Evolutionary conservation across 441 rosid genomes (phyloP), one percentile per base, ranked within the genome.

Genomic region (Brassica balearica): DNA sequence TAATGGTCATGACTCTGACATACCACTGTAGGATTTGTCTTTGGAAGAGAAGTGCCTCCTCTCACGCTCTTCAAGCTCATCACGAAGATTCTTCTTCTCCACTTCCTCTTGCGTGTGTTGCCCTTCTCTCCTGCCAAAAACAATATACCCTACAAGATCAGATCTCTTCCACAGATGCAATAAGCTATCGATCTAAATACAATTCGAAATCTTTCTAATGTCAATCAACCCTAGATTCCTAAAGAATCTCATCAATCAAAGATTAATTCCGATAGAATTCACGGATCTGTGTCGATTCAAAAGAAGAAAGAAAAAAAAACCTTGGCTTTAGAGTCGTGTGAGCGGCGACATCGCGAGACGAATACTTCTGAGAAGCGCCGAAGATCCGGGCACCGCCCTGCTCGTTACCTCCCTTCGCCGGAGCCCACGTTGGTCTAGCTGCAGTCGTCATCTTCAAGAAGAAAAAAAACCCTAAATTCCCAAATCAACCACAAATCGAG

Each of bases 371-470:
- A 2, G 97, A 96, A 0, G 98, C 96, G 25, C 99, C 98, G 9
- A 96, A 96, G 43, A 96, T 91, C 60, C 97, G 89, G 71, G 98
- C 90, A 55, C 97, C 98, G 4, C 98, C 99, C 71, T 94, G 97
- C 85, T 96, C 99, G 71, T 94, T 90, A 9, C 97, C 97, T 75
- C 99, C 99, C 86, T 96, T 96, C 0, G 97, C 98, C 53, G 98
- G 98, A 22, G 97, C 97, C 99, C 98, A 96, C 1, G 99, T 96
- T 3, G 99, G 99, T 74, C 99, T 78, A 66, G 99, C 97, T 7
- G 98, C 98, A 22, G 97, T 92, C 68, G 99, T 96, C 99, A 92
- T 94, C 51, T 59, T 59, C 7, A 1, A 5, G 6, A 4, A n/a
- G n/a, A 20, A 65, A 6, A 8, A 17, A 60, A 46, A 10, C 74